phyloP scores from a whole-genome alignment of 2,329 filamentous ascomycete species.

The Alternaria hordeiaustralica region DNA sequence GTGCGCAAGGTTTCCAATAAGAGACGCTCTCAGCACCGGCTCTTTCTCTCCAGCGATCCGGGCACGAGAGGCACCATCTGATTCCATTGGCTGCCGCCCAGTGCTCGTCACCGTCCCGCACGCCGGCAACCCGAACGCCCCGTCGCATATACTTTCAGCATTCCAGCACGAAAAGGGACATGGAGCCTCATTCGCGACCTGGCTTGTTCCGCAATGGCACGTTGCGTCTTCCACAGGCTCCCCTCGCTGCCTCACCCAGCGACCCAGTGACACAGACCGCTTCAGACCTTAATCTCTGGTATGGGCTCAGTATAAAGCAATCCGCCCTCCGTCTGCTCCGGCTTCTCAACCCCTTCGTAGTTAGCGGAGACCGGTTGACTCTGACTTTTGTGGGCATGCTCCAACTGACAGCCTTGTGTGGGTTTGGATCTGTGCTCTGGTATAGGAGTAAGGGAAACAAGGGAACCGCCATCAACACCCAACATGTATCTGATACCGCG shows the following conservation, averaged over 20 bases:
- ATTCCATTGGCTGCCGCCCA: slow-evolving; percentile 41
- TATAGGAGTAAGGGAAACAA: slow-evolving; percentile 35
- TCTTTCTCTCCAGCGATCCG: slow-evolving; percentile 36
- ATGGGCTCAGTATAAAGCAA: slow-evolving; percentile 37
- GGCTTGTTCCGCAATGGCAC: slow-evolving; percentile 39
- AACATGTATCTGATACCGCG: slow-evolving; percentile 27
- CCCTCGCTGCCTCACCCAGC: slow-evolving; percentile 33
- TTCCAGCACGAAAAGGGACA: slow-evolving; percentile 37
- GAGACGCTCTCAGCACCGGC: slow-evolving; percentile 37
- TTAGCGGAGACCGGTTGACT: slow-evolving; percentile 21
- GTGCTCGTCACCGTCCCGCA: slow-evolving; percentile 26
- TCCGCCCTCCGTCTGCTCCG: slow-evolving; percentile 25
- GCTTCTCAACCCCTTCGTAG: slow-evolving; percentile 32
- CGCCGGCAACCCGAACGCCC: slow-evolving; percentile 28
- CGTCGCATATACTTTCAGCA: slow-evolving; percentile 47
- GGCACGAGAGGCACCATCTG: slow-evolving; percentile 36
- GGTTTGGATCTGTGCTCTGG: slow-evolving; percentile 46
- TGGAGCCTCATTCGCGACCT: slow-evolving; percentile 48
- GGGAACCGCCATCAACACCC: slow-evolving; percentile 21
- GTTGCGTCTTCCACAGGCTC: slow-evolving; percentile 47
- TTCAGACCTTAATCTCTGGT: slow-evolving; percentile 31
- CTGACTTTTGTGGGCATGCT: slow-evolving; percentile 48
- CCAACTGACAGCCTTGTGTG: slow-evolving; percentile 46
- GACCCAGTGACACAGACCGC: slow-evolving; percentile 32
- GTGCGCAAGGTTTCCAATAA: slow-evolving; percentile 35